Conservation (phyloP, 2,329 filamentous ascomycete species). For the Aspergillus neotritici region DNA sequence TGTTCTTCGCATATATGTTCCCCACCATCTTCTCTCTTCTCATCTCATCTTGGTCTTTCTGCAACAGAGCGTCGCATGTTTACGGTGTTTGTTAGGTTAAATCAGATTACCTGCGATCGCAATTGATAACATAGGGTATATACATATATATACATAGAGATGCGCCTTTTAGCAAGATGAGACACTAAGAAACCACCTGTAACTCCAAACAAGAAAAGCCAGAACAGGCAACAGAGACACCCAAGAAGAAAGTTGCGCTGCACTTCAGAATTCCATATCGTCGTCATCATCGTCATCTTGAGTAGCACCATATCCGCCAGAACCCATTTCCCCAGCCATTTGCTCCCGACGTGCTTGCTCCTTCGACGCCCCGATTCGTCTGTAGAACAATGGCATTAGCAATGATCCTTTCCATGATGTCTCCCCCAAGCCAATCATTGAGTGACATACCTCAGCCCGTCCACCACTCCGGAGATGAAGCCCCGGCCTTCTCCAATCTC, state of each 20-base stretch:
- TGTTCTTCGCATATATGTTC: not conserved
- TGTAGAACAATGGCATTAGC: conserved; percentile 21
- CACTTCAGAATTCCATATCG: conserved; percentile 49
- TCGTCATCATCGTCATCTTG: conserved; percentile 52
- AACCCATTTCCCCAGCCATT: conserved; percentile 62
- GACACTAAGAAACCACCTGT: conserved; percentile 9
- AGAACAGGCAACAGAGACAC: conserved; percentile 9
- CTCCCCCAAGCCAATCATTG: not conserved
- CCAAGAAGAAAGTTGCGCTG: conserved; percentile 1
- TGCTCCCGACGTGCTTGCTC: conserved; percentile 73
- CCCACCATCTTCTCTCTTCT: conserved; percentile 3
- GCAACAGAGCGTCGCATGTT: conserved; percentile 26
- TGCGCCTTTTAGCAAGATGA: not conserved
- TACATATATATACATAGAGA: conserved; percentile 29
- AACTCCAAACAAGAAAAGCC: conserved; percentile 18
- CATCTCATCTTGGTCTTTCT: conserved; percentile 3
- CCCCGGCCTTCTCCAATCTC: conserved; percentile 82
- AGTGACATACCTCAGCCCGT: conserved; percentile 60
- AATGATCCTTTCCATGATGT: not conserved
- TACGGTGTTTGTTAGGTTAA: conserved; percentile 32
- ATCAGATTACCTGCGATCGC: conserved; percentile 23
- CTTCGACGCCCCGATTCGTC: conserved; percentile 73
- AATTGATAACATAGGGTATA: conserved; percentile 30
- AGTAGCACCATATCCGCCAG: conserved; percentile 42
- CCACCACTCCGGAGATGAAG: conserved; percentile 79